Base-by-base conservation (phyloP, 495 filamentous ascomycete genomes). In the Talaromyces stipitatus region DNA sequence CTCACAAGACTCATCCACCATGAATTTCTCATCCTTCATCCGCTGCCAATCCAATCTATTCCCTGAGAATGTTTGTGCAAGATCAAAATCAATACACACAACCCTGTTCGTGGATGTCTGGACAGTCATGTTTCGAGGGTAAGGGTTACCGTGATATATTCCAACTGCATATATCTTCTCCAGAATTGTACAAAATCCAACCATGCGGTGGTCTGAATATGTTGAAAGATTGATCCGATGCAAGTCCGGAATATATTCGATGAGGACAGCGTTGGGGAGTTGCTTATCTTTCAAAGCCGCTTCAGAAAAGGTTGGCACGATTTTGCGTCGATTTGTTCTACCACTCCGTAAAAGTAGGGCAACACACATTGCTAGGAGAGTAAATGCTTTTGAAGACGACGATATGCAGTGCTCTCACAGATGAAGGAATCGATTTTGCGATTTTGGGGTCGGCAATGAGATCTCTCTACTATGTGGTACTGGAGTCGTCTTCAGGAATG, bases 21-120 rank as follows among this genome's bases (percentile, higher is more conserved):
- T 60, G 12, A 11, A 32, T 22, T 60, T 43, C 43, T 63, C 55
- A 20, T 55, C 47, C 59, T 16, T 27, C 26, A 62, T 47, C 32
- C 59, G 36, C 10, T 54, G 61, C 41, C 16, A 46, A 2, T 46
- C 20, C 41, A 14, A 28, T 50, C 38, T 18, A 32, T n/a, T 1
- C 30, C 56, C 57, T 9, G 57, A 45, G 26, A 60, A 66, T 18
- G 59, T 64, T 32, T 64, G 64, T 22, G 63, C 60, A 57, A 26
- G 57, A 56, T 68, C 63, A 58, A 66, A 68, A 54, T 68, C 65
- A 43, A 68, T 61, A 62, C 64, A 66, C 23, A 66, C 56, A 22
- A 60, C 62, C 45, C 60, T 60, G 2, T 58, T 58, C 11, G 30
- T 33, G 27, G 30, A 23, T 47, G 53, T 27, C 36, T 12, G 50